phyloP scores from a whole-genome alignment of 2,329 filamentous ascomycete species.

The Claviceps purpurea region DNA sequence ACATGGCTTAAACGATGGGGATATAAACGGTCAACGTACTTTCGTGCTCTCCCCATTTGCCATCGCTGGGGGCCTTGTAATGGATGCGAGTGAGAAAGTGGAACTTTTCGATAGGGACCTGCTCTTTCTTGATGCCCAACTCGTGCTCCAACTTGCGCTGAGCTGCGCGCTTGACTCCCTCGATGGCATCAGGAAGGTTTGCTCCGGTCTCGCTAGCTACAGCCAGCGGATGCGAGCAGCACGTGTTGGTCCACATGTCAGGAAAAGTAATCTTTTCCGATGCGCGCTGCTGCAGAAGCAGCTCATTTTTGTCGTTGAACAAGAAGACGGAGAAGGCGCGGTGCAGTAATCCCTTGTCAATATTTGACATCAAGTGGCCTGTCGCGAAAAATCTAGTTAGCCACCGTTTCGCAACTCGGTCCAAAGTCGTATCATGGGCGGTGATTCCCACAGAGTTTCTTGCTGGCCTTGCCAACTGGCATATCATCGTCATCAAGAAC shows the following conservation, averaged over 20 bases:
- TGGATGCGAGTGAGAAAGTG: slow-evolving; percentile 92
- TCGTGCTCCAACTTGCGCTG: slow-evolving; percentile 91
- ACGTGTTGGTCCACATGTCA: slow-evolving; percentile 99
- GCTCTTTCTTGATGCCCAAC: slow-evolving; percentile 75
- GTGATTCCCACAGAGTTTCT: slow-evolving; percentile 73
- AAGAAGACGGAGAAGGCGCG: slow-evolving; percentile 97
- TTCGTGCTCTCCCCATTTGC: slow-evolving; percentile 98
- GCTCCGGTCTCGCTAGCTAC: slow-evolving; percentile 84
- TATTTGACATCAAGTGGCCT: slow-evolving; percentile 99
- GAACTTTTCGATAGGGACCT: slow-evolving; percentile 86
- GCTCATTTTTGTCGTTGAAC: slow-evolving; percentile 84
- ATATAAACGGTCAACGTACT: slow-evolving; percentile 42
- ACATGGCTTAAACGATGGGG: background rate
- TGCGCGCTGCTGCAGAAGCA: slow-evolving; percentile 90
- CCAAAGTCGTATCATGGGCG: background rate
- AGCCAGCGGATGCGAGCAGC: slow-evolving; percentile 92
- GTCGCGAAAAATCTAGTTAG: slow-evolving; percentile 2
- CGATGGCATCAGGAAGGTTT: slow-evolving; percentile 64
- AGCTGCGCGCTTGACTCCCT: slow-evolving; percentile 82
- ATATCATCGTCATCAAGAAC: slow-evolving; percentile 84
- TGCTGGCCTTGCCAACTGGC: slow-evolving; percentile 91
- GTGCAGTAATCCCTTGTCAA: slow-evolving; percentile 88
- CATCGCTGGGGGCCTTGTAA: slow-evolving; percentile 93
- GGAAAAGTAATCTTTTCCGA: slow-evolving; percentile 98
- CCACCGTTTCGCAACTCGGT: background rate